These are phyloP conservation scores for Trametopsis cervina DNA, from an alignment of 768 basidiomycete genomes.

Conservation along the genomic window DNA sequence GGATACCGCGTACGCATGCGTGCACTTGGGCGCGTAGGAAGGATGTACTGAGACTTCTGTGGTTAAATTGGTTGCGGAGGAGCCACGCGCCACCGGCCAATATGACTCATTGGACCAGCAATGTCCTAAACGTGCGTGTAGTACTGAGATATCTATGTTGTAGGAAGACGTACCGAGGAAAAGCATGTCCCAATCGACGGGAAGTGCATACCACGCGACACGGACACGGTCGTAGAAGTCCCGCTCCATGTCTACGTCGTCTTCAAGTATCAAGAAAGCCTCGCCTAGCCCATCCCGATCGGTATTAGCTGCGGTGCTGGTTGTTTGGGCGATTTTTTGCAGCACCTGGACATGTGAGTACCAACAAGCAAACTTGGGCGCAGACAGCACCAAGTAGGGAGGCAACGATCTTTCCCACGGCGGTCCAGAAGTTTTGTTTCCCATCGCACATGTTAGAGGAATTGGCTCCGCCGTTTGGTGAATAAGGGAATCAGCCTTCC, in stretches of 20 bases:
- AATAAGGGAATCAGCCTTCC: background rate
- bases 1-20: constrained; percentile 66
- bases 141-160: constrained; percentile 5
- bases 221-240: constrained; percentile 40
- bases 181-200: constrained; percentile 64
- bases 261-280: constrained; percentile 58
- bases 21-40: constrained; percentile 59
- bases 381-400: constrained; percentile 45
- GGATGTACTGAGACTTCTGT: constrained; percentile 38
- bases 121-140: constrained; percentile 42
- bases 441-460: constrained; percentile 36
- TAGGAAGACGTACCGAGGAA: constrained; percentile 52
- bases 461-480: background rate
- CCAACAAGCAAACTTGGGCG: constrained; percentile 64
- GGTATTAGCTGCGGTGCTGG: constrained; percentile 21
- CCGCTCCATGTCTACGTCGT: constrained; percentile 73
- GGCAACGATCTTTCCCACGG: constrained; percentile 31
- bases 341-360: constrained; percentile 56
- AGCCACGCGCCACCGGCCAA: constrained; percentile 30
- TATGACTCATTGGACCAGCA: constrained; percentile 71
- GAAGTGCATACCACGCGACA: constrained; percentile 44
- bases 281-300: constrained; percentile 19
- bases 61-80: background rate
- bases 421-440: constrained; percentile 12
- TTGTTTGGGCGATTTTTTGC: constrained; percentile 31